These are phyloP conservation scores for Sporisorium exsertum DNA, from an alignment of 1,284 basidiomycete genomes.

Conservation along the genomic window DNA sequence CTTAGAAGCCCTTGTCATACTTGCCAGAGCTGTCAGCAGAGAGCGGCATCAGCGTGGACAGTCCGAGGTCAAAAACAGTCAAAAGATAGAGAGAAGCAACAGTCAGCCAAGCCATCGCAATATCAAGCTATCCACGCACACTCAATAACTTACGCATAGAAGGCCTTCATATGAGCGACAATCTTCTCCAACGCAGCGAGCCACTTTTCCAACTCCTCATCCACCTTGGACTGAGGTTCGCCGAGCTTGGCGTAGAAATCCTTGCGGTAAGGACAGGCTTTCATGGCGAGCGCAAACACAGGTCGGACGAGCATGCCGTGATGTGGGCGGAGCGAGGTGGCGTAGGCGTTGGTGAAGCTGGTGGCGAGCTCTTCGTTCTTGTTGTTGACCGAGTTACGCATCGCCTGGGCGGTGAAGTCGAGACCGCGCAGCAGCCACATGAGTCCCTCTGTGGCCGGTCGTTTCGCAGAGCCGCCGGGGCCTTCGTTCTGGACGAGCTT, in stretches of 20 bases:
- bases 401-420: constrained; percentile 87
- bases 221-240: constrained; percentile 77
- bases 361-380: constrained; percentile 78
- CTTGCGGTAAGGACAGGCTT: constrained; percentile 90
- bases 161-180: constrained; percentile 78
- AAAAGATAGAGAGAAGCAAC: background rate
- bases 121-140: background rate
- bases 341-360: constrained; percentile 87
- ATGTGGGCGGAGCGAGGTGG: constrained; percentile 82
- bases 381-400: constrained; percentile 80
- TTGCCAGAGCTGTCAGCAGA: constrained; percentile 34
- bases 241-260: constrained; percentile 92
- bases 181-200: constrained; percentile 79
- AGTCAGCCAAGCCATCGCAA: constrained; percentile 4
- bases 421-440: constrained; percentile 92
- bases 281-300: constrained; percentile 93
- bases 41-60: background rate
- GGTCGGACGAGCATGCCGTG: constrained; percentile 90
- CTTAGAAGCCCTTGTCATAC: constrained; percentile 60
- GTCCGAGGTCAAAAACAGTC: too few species aligned
- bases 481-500: constrained; percentile 83
- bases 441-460: constrained; percentile 87
- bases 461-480: constrained; percentile 82
- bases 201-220: constrained; percentile 82
- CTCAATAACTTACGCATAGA: constrained; percentile 72